These are phyloP conservation scores for Ulvella scutata DNA, from an alignment of 139 green algal species.

Conservation along the genomic window DNA sequence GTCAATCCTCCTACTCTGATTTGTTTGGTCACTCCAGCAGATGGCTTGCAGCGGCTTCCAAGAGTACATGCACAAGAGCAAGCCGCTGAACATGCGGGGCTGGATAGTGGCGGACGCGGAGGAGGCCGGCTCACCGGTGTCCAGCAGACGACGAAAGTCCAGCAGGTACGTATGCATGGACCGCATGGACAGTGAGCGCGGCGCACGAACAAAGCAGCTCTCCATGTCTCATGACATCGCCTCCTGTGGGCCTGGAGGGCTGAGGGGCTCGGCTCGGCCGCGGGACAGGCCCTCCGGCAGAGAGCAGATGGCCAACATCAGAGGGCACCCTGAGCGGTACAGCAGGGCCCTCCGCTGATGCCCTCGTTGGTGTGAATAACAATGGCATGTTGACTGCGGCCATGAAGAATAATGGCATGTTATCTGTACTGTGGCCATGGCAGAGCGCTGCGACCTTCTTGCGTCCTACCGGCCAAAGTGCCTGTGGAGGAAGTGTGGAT, in stretches of 20 bases:
- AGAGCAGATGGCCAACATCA: not conserved
- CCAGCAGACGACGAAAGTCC: too few species aligned
- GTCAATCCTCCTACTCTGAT: not conserved
- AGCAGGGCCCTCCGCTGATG: not conserved
- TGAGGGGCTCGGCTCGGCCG: not conserved
- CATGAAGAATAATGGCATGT: too few species aligned
- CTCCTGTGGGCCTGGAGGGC: not conserved
- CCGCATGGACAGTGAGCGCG: not conserved
- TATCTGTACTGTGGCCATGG: too few species aligned
- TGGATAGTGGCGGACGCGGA: too few species aligned
- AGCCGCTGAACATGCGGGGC: not conserved
- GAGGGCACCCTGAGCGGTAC: not conserved
- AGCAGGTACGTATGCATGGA: not conserved
- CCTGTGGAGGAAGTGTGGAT: too few species aligned
- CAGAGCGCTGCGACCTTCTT: too few species aligned
- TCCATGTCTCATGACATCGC: not conserved
- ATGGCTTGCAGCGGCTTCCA: not conserved
- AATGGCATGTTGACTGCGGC: too few species aligned
- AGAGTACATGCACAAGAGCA: not conserved
- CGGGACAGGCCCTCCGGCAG: not conserved
- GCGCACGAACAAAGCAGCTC: not conserved
- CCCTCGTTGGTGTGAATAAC: too few species aligned
- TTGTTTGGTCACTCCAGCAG: too few species aligned
- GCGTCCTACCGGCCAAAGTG: too few species aligned
- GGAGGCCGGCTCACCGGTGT: too few species aligned